phyloP scores from a whole-genome alignment of 805 yeast genomes.

The Ogataea nitratoaversa region DNA sequence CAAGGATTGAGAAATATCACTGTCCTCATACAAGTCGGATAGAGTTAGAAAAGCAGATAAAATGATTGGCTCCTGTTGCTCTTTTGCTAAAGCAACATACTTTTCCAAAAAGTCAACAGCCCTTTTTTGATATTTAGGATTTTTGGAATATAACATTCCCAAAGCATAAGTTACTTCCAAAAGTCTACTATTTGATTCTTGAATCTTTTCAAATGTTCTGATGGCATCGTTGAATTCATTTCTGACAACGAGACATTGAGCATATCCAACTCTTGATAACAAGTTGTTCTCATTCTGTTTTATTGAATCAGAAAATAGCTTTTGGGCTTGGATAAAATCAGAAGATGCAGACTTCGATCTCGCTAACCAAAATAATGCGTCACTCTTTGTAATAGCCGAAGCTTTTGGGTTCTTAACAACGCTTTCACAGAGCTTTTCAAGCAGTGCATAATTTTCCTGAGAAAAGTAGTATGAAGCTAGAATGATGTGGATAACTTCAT shows the following conservation, averaged over 20 bases:
- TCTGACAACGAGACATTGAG: constrained; percentile 76
- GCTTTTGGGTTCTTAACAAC: constrained; percentile 39
- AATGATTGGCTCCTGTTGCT: constrained; percentile 53
- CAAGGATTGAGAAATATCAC: constrained; percentile 64
- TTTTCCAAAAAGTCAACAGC: constrained; percentile 66
- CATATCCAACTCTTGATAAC: constrained; percentile 76
- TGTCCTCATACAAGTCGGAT: constrained; percentile 65
- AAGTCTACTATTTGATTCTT: constrained; percentile 61
- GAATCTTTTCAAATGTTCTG: constrained; percentile 73
- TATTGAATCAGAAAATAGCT: constrained; percentile 66
- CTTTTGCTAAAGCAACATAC: constrained; percentile 60
- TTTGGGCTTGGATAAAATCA: constrained; percentile 68
- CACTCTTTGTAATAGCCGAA: constrained; percentile 45
- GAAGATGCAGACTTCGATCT: constrained; percentile 60
- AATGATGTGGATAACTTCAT: constrained; percentile 60
- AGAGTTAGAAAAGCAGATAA: constrained; percentile 65
- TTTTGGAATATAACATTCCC: constrained; percentile 68
- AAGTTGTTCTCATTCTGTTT: constrained; percentile 60
- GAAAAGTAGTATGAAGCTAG: constrained; percentile 72
- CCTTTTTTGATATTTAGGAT: constrained; percentile 32
- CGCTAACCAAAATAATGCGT: constrained; percentile 81
- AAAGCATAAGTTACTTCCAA: constrained; percentile 71
- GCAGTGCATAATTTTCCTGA: constrained; percentile 53
- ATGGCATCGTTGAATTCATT: constrained; percentile 78
- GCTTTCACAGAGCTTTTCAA: constrained; percentile 51